Base-by-base conservation (phyloP, 2,329 filamentous ascomycete species). In the Talaromyces sp. region DNA sequence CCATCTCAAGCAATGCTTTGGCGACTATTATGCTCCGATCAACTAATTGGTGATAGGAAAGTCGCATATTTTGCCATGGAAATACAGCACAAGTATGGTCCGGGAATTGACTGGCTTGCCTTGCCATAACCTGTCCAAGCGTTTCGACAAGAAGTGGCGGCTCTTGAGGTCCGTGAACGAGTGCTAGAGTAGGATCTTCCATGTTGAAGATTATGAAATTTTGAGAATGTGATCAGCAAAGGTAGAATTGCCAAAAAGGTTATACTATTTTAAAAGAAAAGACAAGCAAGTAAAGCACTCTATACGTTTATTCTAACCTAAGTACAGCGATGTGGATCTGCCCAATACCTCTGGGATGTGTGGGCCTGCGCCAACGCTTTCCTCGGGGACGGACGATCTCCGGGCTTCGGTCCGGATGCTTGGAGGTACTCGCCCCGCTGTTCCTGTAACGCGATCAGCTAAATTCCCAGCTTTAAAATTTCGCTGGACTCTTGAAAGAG, bases 1-100 rank as follows among this genome's bases (percentile, higher is more conserved):
- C 86, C 70, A 85, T 80, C 14, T 81, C 79, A 27, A 88, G 72
- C 54, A 91, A 70, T 9, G 86, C 85, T 50, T 82, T 83, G 3
- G 84, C 83, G 11, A 65, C 13, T 9, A 55, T 22, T 11, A 51
- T 54, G 39, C 61, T 61, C 13, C 54, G 47, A 20, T 52, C 56
- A 2, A 54, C 57, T 13, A 67, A 47, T 29, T 68, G 49, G 11
- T 50, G 27, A 41, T 65, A 68, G 0, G 61, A 58, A 0, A 67
- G 33, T 4, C 56, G 55, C 0, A 57, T 52, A 0, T 51, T 52
- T 22, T 66, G 58, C 61, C 62, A 66, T 16, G 63, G 60, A 3
- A 65, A 57, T 2, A 63, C 10, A 1, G 61, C 49, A 0, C 60
- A 56, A 1, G 41, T 17, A 3, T 41, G 43, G 6, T 61, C 47